These are phyloP conservation scores for Gracilaria domingensis DNA, from an alignment of 23 red algal species.

Conservation along the genomic window DNA sequence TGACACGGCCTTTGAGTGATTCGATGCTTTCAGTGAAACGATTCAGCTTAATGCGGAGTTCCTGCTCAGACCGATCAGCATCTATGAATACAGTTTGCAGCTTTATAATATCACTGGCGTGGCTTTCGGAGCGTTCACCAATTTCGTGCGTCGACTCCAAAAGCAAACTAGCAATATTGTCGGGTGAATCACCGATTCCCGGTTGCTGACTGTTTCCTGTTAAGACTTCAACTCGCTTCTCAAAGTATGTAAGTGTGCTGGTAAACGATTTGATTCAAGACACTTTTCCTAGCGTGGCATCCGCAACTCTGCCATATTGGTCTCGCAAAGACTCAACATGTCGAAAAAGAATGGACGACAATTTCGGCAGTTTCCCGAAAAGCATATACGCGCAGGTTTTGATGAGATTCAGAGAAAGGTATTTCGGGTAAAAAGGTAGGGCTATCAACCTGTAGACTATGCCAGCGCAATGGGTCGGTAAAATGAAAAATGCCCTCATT, in stretches of 20 bases:
- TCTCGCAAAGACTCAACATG: constrained; percentile 2
- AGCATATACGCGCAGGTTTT: constrained; percentile 13
- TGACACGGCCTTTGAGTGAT: constrained; percentile 31
- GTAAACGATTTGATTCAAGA: constrained; percentile 19
- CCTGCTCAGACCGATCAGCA: constrained; percentile 18
- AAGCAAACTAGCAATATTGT: constrained; percentile 26
- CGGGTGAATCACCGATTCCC: constrained; percentile 46
- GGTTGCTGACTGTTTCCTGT: constrained; percentile 33
- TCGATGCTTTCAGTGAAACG: constrained; percentile 15
- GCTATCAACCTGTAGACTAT: constrained; percentile 24
- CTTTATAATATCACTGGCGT: background rate
- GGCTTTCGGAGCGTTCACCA: constrained; percentile 1
- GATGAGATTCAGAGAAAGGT: constrained; percentile 21
- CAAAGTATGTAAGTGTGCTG: constrained; percentile 28
- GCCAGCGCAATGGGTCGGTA: constrained; percentile 59
- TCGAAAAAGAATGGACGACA: constrained; percentile 19
- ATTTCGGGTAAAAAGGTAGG: background rate
- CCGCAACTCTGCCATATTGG: constrained; percentile 17
- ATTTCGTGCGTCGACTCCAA: constrained; percentile 41
- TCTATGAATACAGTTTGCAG: background rate
- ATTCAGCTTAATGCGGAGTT: constrained; percentile 12
- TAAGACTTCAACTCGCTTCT: constrained; percentile 27
- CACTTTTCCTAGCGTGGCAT: constrained; percentile 51
- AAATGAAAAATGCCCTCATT: constrained; percentile 35
- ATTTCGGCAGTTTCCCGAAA: constrained; percentile 29